Percentiles rank a stretch among this genome's conserved stretches.
Conservation (phyloP, 805 yeast species). For the Starmerella bombi region DNA sequence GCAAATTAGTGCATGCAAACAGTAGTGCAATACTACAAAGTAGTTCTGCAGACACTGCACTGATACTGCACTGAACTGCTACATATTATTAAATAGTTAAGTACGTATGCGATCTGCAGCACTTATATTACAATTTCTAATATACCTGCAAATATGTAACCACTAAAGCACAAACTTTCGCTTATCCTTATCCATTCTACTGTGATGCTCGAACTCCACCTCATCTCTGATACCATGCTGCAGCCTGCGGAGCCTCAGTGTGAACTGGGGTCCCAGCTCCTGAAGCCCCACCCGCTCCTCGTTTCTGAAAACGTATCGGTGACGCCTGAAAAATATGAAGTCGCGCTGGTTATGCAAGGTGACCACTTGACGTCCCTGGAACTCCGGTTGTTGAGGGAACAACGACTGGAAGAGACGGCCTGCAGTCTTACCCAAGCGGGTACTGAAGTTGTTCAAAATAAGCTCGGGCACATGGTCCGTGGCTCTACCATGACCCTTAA, state of each 20-base stretch:
- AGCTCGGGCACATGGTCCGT: slow-evolving; percentile 88
- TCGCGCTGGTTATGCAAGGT: slow-evolving; percentile 95
- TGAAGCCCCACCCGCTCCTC: slow-evolving; percentile 91
- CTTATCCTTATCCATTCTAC: slow-evolving; percentile 95
- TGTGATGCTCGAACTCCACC: slow-evolving; percentile 89
- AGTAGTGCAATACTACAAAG: too few species aligned
- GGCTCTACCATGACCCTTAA: slow-evolving; percentile 79
- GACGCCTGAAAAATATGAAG: slow-evolving; percentile 87
- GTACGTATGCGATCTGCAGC: too few species aligned
- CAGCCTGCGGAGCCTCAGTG: slow-evolving; percentile 71
- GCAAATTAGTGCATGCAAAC: too few species aligned
- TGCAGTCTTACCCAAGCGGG: slow-evolving; percentile 85
- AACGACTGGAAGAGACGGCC: slow-evolving; percentile 84
- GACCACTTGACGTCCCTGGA: slow-evolving; percentile 89
- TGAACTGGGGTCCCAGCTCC: slow-evolving; percentile 94
- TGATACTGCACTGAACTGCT: not conserved
- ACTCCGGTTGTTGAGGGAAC: slow-evolving; percentile 86
- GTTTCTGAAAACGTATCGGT: slow-evolving; percentile 75
- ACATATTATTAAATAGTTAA: not conserved
- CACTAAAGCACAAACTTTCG: slow-evolving; percentile 79
- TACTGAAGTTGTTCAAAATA: slow-evolving; percentile 79
- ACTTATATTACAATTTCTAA: too few species aligned
- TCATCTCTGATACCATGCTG: slow-evolving; percentile 89
- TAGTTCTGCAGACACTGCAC: too few species aligned
- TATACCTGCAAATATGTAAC: too few species aligned